Evolutionary conservation across 257 asterid species (phyloP).

Genomic region (Jasminum sambac): DNA sequence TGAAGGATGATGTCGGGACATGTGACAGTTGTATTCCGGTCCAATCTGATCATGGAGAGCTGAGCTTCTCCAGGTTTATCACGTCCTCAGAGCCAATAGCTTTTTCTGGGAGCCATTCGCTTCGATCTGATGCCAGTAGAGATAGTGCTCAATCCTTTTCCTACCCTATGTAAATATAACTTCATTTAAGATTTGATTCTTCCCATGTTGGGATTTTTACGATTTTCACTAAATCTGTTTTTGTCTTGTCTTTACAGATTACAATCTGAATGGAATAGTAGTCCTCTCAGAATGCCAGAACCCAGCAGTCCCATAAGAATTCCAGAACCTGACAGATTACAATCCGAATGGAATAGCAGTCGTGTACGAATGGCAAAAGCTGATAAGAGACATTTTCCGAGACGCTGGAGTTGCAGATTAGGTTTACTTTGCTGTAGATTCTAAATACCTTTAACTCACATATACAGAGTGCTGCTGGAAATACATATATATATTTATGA

Average conservation of each 20-base stretch:
- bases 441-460: conserved; percentile 35
- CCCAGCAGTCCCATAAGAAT: too few species aligned
- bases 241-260: conserved; percentile 47
- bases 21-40: not conserved
- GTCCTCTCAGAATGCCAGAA: conserved; percentile 37
- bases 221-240: not conserved
- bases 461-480: too few species aligned
- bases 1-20: conserved; percentile 20
- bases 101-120: conserved; percentile 71
- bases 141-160: conserved; percentile 84
- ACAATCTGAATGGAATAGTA: conserved; percentile 86
- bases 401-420: conserved; percentile 71
- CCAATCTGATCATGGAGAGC: conserved; percentile 54
- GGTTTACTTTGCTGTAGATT: conserved; percentile 88
- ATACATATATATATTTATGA: too few species aligned
- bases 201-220: not conserved
- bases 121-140: conserved; percentile 88
- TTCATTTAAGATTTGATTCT: not conserved
- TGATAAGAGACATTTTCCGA: conserved; percentile 58
- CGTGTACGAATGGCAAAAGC: conserved; percentile 86
- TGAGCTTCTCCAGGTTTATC: conserved; percentile 67
- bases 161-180: conserved; percentile 68
- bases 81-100: conserved; percentile 69
- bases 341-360: conserved; percentile 84
- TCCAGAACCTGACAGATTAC: too few species aligned